Base-by-base conservation (phyloP, 2,329 filamentous ascomycete genomes). In the Exutisphaerella laricina region DNA sequence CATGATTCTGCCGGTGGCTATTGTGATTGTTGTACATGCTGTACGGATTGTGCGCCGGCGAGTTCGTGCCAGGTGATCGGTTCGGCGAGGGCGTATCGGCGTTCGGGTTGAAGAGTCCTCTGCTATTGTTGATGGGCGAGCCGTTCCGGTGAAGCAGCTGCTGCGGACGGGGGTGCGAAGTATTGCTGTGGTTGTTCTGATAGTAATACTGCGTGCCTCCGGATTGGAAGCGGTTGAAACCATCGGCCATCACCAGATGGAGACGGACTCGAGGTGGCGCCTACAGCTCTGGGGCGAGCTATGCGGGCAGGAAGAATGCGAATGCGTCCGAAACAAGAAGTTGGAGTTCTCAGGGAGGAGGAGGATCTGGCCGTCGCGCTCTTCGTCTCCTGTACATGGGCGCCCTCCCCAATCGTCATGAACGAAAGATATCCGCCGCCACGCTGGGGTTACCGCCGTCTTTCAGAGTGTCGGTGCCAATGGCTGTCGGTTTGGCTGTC, bases 1-100 rank as follows among this genome's bases (percentile, higher is more conserved):
- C 78, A 70, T 82, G 82, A 64, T 87, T 84, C 64, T 80, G 79
- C 63, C 85, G 80, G 44, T 72, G 69, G 20, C 23, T 26, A 46
- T 63, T 67, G 62, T 74, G 74, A 66, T 85, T 81, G 61, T 79
- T 80, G 73, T 83, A 88, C 84, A 88, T 88, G 65, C 73, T 79
- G 73, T 84, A 88, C 80, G 87, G 87, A 64, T 74, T 61, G 54
- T 69, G 66, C 46, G 70, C 67, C 12, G 70, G 69, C 51, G 71
- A 72, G 56, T 71, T 66, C 21, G 69, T 66, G 44, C 74, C 75
- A 32, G 76, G 75, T 33, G 75, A 78, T 57, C 74, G 72, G 49
- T 75, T 73, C 47, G 77, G 76, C 10, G 76, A 79, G 39, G 75
- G 74, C 1, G 74, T 76, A 55, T 77, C 70, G 39, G 56, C 43